These are phyloP conservation scores for Tylopilus felleus DNA, from an alignment of 768 basidiomycete species.

Conservation along the genomic window DNA sequence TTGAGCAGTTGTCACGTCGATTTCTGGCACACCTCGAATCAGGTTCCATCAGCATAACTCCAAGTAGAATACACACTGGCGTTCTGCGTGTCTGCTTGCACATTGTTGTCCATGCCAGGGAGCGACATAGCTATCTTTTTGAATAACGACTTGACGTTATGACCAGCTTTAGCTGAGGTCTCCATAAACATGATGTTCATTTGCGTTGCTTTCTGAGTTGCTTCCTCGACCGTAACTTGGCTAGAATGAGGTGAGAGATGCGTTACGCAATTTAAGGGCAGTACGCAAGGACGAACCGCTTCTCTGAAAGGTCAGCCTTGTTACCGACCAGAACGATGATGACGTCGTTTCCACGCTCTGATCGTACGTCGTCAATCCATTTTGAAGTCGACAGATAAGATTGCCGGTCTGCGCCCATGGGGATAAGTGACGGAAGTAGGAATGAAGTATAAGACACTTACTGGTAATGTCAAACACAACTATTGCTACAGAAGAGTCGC, in stretches of 20 bases:
- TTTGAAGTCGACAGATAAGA: conserved; percentile 98
- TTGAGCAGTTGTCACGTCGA: conserved; percentile 80
- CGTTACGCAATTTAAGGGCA: not conserved
- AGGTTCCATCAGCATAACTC: not conserved
- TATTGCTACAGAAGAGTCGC: conserved; percentile 97
- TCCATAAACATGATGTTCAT: conserved; percentile 98
- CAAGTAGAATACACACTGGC: conserved; percentile 35
- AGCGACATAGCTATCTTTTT: conserved; percentile 99
- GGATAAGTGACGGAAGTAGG: conserved; percentile 2
- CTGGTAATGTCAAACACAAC: conserved; percentile 99
- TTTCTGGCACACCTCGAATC: conserved; percentile 51
- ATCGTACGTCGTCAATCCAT: conserved; percentile 99
- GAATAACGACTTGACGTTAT: conserved; percentile 98
- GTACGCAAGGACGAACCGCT: conserved; percentile 61
- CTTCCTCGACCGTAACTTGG: conserved; percentile 98
- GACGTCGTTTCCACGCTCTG: conserved; percentile 95
- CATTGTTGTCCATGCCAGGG: conserved; percentile 91
- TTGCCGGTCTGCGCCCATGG: conserved; percentile 65
- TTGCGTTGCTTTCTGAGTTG: conserved; percentile 86
- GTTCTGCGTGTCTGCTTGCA: conserved; percentile 53
- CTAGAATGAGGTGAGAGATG: conserved; percentile 41
- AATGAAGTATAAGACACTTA: conserved; percentile 38
- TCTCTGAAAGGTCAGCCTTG: conserved; percentile 98
- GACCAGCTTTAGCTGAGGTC: conserved; percentile 98
- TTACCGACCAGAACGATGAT: conserved; percentile 98